Percentiles rank a stretch among this genome's conserved stretches.
Evolutionary conservation across 768 basidiomycete genomes (phyloP).

Genomic region (Trametes cubensis): DNA sequence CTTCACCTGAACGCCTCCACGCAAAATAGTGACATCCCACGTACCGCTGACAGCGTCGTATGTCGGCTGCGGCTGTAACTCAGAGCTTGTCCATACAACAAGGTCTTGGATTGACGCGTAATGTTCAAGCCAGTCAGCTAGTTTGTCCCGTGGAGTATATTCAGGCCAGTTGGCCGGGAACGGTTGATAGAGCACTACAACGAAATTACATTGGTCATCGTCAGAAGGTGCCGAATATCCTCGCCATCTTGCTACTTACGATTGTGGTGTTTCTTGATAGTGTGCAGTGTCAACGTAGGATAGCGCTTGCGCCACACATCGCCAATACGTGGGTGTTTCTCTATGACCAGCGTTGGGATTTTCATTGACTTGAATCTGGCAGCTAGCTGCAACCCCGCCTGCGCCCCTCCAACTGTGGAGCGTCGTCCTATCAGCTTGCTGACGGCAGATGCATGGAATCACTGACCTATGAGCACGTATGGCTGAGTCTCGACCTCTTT

Average conservation of each 20-base stretch:
- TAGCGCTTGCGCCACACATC: slow-evolving; percentile 50
- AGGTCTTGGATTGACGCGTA: slow-evolving; percentile 46
- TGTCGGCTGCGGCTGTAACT: slow-evolving; percentile 35
- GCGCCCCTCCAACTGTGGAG: slow-evolving; percentile 45
- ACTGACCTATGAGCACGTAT: slow-evolving; percentile 43
- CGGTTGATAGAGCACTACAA: slow-evolving; percentile 43
- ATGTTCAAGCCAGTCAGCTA: slow-evolving; percentile 49
- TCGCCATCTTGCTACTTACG: slow-evolving; percentile 8
- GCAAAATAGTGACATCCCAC: slow-evolving; percentile 42
- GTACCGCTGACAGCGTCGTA: slow-evolving; percentile 37
- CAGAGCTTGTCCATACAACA: slow-evolving; percentile 45
- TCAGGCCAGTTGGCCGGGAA: slow-evolving; percentile 45
- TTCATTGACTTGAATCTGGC: slow-evolving; percentile 47
- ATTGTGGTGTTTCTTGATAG: slow-evolving; percentile 31
- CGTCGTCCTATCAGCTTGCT: neutral
- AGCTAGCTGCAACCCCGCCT: slow-evolving; percentile 46
- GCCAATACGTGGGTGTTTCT: slow-evolving; percentile 39
- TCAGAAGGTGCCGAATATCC: neutral
- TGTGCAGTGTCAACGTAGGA: slow-evolving; percentile 45
- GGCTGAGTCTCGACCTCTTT: slow-evolving; percentile 42
- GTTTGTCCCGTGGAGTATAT: slow-evolving; percentile 44
- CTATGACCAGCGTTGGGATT: slow-evolving; percentile 43
- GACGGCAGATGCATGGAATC: neutral
- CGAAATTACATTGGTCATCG: neutral
- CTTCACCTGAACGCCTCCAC: slow-evolving; percentile 33